phyloP scores from a whole-genome alignment of 768 basidiomycete species.

The Coprinopsis strossmayeri region DNA sequence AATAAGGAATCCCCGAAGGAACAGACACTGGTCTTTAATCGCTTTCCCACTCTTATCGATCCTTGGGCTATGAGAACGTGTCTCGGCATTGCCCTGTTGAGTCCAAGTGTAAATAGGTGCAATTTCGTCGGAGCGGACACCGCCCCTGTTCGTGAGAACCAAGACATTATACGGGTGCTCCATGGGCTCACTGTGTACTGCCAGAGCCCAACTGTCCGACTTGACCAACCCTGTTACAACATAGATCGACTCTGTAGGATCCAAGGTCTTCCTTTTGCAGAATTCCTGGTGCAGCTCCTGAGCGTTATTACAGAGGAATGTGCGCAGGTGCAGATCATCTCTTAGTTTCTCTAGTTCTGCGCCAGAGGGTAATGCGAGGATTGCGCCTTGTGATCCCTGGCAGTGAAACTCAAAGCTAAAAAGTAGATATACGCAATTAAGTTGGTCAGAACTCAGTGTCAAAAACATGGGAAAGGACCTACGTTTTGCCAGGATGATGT shows the following conservation, averaged over 20 bases:
- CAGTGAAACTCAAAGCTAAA: not conserved
- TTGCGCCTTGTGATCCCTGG: not conserved
- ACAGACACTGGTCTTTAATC: conserved; percentile 1
- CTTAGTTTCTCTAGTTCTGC: not conserved
- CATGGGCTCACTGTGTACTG: not conserved
- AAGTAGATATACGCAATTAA: not conserved
- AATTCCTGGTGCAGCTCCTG: not conserved
- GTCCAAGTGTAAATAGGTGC: not conserved
- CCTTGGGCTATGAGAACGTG: not conserved
- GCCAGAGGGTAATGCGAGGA: not conserved
- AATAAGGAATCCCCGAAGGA: not conserved
- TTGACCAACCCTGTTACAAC: not conserved
- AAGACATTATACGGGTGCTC: not conserved
- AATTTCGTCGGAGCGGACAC: not conserved
- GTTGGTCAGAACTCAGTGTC: not conserved
- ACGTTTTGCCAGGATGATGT: not conserved
- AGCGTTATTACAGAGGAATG: not conserved
- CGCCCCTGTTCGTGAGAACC: not conserved
- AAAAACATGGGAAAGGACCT: not conserved
- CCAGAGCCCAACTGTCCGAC: not conserved
- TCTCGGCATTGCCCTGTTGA: not conserved
- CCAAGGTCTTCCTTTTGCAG: not conserved
- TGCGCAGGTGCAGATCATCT: not conserved
- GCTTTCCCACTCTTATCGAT: too few species aligned
- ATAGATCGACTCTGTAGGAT: not conserved